Evolutionary conservation across 495 filamentous ascomycete species (phyloP), one percentile per base, ranked within the genome.

Genomic region (Apiosordaria backusii): DNA sequence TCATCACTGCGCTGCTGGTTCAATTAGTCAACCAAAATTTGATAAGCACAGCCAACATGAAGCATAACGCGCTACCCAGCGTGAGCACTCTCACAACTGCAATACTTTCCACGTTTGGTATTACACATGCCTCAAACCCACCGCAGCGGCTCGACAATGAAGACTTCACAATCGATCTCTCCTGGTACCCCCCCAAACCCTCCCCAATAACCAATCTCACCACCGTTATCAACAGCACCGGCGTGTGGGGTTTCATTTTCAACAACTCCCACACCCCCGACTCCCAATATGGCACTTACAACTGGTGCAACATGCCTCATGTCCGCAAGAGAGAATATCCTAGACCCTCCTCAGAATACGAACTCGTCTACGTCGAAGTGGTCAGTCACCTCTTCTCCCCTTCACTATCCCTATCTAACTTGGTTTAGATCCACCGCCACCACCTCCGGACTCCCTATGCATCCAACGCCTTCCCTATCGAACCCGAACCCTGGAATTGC

Each of bases 271-370:
- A 72, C 23, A 79, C 80, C 1, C 81, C 85, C 0, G 73, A 73
- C 21, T 73, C 72, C 16, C 64, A 78, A 35, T 87, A 86, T 70
- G 84, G 86, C 16, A 76, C 76, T 23, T 90, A 90, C 76, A 88
- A 90, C 70, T 92, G 85, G 83, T 91, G 89, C 73, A 89, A 91
- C 68, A 91, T 90, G 88, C 89, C 89, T 15, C 89, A 91, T 76
- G 85, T 88, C n/a, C 80, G 87, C 15, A 68, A 62, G 55, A 69
- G 70, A 3, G 85, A 88, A 66, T 92, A 91, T 69, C 72, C 79
- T 21, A 78, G 73, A 53, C 78, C 82, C 54, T 50, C 72, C 22
- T 63, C 68, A 4, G 79, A 77, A 29, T 90, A 85, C 69, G 75
- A 83, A 63, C 78, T 92, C 40, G 75, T 80, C 68, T 90, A 90